Conservation (phyloP, 108 stramenopile genomes). For the Cyclotella baltica region DNA sequence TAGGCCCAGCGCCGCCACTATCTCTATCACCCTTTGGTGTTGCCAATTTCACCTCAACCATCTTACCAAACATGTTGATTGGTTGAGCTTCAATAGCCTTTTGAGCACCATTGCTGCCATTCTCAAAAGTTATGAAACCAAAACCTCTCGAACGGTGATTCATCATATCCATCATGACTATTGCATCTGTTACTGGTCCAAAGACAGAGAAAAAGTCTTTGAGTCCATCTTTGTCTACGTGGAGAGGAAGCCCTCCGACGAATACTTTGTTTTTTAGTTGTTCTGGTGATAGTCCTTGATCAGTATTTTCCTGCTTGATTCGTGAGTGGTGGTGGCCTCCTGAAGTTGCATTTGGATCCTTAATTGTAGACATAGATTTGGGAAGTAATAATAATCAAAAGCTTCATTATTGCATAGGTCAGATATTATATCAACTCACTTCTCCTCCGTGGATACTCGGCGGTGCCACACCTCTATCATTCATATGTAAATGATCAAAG, state of each 20-base stretch:
- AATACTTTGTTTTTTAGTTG: slow-evolving; percentile 70
- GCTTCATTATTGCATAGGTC: neutral
- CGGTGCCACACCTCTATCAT: slow-evolving; percentile 72
- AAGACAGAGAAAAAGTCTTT: slow-evolving; percentile 88
- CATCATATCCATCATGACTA: slow-evolving; percentile 87
- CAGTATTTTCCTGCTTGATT: slow-evolving; percentile 28
- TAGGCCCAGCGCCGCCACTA: slow-evolving; percentile 52
- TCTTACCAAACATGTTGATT: slow-evolving; percentile 73
- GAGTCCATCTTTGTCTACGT: slow-evolving; percentile 81
- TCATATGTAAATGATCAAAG: neutral
- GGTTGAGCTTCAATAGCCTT: slow-evolving; percentile 81
- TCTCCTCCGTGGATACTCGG: slow-evolving; percentile 77
- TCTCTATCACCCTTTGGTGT: slow-evolving; percentile 81
- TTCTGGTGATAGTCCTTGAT: slow-evolving; percentile 65
- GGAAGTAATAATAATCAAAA: neutral
- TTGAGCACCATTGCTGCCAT: slow-evolving; percentile 81
- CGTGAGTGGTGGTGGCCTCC: slow-evolving; percentile 16
- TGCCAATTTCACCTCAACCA: slow-evolving; percentile 89
- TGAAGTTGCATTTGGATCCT: slow-evolving; percentile 15
- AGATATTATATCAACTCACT: slow-evolving; percentile 22
- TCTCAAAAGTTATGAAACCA: slow-evolving; percentile 92
- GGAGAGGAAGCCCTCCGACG: slow-evolving; percentile 76
- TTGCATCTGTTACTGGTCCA: slow-evolving; percentile 83
- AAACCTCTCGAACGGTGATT: slow-evolving; percentile 84
- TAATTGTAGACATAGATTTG: neutral